These are phyloP conservation scores for Coniochaeta ligniaria DNA, from an alignment of 2,329 filamentous ascomycete genomes.

Conservation along the genomic window DNA sequence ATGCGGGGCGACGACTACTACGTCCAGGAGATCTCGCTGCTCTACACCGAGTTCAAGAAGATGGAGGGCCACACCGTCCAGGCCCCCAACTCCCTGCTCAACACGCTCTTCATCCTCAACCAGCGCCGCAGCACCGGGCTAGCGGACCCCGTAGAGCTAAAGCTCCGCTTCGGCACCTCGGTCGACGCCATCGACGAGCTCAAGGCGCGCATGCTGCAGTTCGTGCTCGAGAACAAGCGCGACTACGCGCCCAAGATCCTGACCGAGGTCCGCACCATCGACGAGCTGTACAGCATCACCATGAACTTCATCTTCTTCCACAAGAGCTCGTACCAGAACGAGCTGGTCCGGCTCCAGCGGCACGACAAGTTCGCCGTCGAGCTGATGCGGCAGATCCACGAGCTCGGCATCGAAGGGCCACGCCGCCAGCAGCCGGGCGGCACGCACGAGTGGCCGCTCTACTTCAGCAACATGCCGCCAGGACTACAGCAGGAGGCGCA, in stretches of 20 bases:
- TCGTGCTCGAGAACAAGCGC: constrained; percentile 77
- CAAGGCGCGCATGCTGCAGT: constrained; percentile 73
- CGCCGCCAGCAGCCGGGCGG: constrained; percentile 65
- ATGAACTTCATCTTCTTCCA: constrained; percentile 96
- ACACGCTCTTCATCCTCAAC: constrained; percentile 90
- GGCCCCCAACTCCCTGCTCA: constrained; percentile 89
- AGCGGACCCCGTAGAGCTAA: constrained; percentile 76
- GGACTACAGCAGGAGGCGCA: neutral
- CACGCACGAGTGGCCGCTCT: constrained; percentile 60
- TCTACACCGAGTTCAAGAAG: constrained; percentile 98
- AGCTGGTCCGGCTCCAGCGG: constrained; percentile 78
- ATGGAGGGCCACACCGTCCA: constrained; percentile 96
- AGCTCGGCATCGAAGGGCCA: constrained; percentile 79
- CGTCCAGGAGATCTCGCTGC: constrained; percentile 84
- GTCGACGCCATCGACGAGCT: constrained; percentile 76
- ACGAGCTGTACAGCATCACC: constrained; percentile 76
- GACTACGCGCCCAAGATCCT: constrained; percentile 53
- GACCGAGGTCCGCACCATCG: constrained; percentile 65
- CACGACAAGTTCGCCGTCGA: constrained; percentile 94
- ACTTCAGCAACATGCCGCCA: constrained; percentile 9
- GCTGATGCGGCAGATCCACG: constrained; percentile 77
- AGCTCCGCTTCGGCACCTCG: constrained; percentile 83
- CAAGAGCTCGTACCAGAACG: constrained; percentile 95
- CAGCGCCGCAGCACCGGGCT: constrained; percentile 83
- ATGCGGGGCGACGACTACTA: constrained; percentile 89